These are phyloP conservation scores for Toxicodendron radicans DNA, from an alignment of 345 rosid genomes.

Conservation along the genomic window DNA sequence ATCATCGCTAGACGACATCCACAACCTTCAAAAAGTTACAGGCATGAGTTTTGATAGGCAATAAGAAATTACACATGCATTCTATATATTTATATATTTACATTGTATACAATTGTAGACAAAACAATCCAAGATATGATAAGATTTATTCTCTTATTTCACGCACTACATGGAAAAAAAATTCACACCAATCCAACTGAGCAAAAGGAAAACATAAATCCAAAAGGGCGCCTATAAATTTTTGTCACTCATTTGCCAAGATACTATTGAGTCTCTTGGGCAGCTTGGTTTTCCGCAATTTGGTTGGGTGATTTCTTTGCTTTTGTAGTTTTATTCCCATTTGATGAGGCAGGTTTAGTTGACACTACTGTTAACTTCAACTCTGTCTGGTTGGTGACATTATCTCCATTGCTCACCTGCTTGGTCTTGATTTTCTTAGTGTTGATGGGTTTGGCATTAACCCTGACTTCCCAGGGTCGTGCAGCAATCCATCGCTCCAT, in stretches of 20 bases:
- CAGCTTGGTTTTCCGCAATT: slow-evolving; percentile 11
- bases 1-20: slow-evolving; percentile 11
- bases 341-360: slow-evolving; percentile 32
- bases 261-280: background rate
- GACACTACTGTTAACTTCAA: slow-evolving; percentile 23
- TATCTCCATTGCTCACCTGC: slow-evolving; percentile 37
- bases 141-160: slow-evolving; percentile 9
- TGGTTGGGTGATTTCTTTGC: slow-evolving; percentile 24
- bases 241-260: background rate
- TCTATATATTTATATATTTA: background rate
- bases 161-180: slow-evolving; percentile 2
- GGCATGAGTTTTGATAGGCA: background rate
- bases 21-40: slow-evolving; percentile 3
- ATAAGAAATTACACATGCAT: slow-evolving; percentile 9
- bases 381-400: slow-evolving; percentile 23
- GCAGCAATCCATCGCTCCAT: slow-evolving; percentile 82
- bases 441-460: slow-evolving; percentile 34
- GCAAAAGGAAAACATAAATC: slow-evolving; percentile 4
- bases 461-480: slow-evolving; percentile 79
- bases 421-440: slow-evolving; percentile 30
- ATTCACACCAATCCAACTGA: slow-evolving; percentile 19
- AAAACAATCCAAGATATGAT: background rate
- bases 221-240: background rate
- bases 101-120: background rate
- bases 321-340: slow-evolving; percentile 29